phyloP scores from a whole-genome alignment of 192 early-diverging fungal genomes.

The Chytriomyces sp. region DNA sequence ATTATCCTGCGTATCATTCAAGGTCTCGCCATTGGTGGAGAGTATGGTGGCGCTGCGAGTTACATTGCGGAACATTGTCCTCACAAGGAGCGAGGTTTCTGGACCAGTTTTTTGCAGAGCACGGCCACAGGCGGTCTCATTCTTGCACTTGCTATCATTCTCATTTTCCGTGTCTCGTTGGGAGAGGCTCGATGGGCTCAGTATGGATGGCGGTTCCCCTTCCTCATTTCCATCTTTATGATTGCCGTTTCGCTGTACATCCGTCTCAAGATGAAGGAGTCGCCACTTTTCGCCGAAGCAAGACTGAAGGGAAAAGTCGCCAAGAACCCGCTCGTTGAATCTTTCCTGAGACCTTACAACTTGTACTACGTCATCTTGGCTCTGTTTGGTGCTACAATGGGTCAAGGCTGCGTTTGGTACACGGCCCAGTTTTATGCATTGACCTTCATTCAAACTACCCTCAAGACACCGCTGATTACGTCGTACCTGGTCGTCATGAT shows the following conservation, averaged over 20 bases:
- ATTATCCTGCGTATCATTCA: conserved; percentile 40
- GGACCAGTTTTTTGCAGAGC: conserved; percentile 35
- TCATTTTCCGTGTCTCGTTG: conserved; percentile 13
- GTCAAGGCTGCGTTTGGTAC: conserved; percentile 26
- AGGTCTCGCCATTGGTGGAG: conserved; percentile 43
- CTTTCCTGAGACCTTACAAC: conserved; percentile 31
- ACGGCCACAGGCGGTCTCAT: conserved; percentile 32
- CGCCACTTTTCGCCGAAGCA: conserved; percentile 25
- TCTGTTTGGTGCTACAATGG: conserved; percentile 37
- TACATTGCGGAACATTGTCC: conserved; percentile 41
- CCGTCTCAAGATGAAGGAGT: conserved; percentile 38
- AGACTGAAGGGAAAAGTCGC: conserved; percentile 25
- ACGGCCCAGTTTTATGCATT: conserved; percentile 25
- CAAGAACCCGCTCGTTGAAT: conserved; percentile 26
- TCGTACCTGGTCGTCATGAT: conserved; percentile 20
- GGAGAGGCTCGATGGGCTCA: conserved; percentile 4
- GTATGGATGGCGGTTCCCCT: conserved; percentile 42
- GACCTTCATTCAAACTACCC: conserved; percentile 20
- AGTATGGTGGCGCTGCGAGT: conserved; percentile 41
- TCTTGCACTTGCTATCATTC: conserved; percentile 27
- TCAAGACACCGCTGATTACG: background rate
- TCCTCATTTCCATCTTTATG: conserved; percentile 36
- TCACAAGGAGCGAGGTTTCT: conserved; percentile 27
- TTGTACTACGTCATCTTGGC: background rate
- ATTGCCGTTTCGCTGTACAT: conserved; percentile 32